A percentile compares a stretch with the other conserved stretches of the same genome.
These are phyloP conservation scores for Akebia trifoliata DNA, from an alignment of 164 flowering plant species.

Conservation along the genomic window DNA sequence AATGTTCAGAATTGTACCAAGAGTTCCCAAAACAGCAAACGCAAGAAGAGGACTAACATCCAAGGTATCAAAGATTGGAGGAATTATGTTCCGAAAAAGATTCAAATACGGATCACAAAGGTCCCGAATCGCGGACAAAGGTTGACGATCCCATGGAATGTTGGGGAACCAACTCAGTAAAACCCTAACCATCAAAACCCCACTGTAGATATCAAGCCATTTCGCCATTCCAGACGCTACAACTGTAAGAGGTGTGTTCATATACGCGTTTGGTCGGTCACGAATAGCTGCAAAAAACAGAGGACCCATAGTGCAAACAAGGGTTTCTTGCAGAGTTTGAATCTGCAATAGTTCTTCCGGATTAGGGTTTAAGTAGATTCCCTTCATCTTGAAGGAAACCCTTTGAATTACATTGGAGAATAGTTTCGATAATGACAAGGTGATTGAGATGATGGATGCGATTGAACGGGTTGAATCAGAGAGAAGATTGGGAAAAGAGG, in stretches of 20 bases:
- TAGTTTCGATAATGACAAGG: constrained; percentile 23
- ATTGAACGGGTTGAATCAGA: constrained; percentile 53
- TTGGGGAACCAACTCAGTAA: constrained; percentile 99
- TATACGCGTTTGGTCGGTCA: constrained; percentile 29
- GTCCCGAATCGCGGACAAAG: constrained; percentile 43
- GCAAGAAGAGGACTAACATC: constrained; percentile 53
- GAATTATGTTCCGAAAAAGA: constrained; percentile 20
- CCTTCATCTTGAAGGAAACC: constrained; percentile 11
- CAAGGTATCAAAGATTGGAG: constrained; percentile 5
- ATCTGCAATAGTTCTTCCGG: constrained; percentile 18
- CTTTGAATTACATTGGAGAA: constrained; percentile 12
- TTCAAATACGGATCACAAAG: constrained; percentile 89
- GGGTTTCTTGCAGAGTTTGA: constrained; percentile 11
- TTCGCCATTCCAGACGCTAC: constrained; percentile 82
- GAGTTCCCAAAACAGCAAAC: constrained; percentile 67
- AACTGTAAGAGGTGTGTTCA: constrained; percentile 64
- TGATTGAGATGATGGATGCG: constrained; percentile 35
- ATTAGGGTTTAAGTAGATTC: constrained; percentile 14
- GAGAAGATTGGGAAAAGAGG: constrained; percentile 6
- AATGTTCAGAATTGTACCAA: constrained; percentile 49
- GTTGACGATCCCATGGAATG: constrained; percentile 22
- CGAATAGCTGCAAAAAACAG: constrained; percentile 53
- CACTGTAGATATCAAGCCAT: constrained; percentile 91
- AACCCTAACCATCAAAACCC: constrained; percentile 86
- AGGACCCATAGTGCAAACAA: constrained; percentile 36